Evolutionary conservation across 129 eudicot genomes (phyloP).

Genomic region (Tanacetum coccineum): DNA sequence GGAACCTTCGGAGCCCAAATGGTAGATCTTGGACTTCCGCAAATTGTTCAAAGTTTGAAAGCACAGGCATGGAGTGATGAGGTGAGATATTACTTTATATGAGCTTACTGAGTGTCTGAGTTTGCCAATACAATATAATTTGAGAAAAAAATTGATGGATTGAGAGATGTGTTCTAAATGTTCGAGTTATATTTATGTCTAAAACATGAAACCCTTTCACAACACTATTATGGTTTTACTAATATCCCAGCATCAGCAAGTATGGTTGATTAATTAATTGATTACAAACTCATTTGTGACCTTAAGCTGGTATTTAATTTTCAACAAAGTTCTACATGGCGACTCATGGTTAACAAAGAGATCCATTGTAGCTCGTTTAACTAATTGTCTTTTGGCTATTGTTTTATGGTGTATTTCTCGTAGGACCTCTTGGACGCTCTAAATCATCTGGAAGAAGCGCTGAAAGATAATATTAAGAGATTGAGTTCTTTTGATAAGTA

Average conservation of each 20-base stretch:
- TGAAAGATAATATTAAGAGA: conserved; percentile 73
- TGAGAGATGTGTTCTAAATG: background rate
- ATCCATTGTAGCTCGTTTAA: background rate
- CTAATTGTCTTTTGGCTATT: background rate
- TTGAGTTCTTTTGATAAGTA: conserved; percentile 78
- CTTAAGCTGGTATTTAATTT: no score
- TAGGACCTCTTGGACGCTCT: conserved; percentile 96
- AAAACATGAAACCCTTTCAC: no score
- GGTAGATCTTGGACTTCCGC: conserved; percentile 72
- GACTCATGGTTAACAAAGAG: background rate
- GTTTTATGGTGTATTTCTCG: background rate
- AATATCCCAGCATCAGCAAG: no score
- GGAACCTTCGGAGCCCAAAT: conserved; percentile 74
- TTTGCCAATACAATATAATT: conserved; percentile 3
- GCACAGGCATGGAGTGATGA: conserved; percentile 78
- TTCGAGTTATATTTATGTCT: no score
- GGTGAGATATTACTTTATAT: conserved; percentile 43
- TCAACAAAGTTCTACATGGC: no score
- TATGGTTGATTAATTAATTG: no score
- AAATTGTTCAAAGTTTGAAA: conserved; percentile 66
- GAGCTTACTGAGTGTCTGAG: background rate
- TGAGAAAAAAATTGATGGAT: background rate
- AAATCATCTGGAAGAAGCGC: conserved; percentile 89
- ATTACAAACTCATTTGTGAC: no score
- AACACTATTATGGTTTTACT: no score